Conservation (phyloP, 441 rosid species). For the Erodium moschatum region DNA sequence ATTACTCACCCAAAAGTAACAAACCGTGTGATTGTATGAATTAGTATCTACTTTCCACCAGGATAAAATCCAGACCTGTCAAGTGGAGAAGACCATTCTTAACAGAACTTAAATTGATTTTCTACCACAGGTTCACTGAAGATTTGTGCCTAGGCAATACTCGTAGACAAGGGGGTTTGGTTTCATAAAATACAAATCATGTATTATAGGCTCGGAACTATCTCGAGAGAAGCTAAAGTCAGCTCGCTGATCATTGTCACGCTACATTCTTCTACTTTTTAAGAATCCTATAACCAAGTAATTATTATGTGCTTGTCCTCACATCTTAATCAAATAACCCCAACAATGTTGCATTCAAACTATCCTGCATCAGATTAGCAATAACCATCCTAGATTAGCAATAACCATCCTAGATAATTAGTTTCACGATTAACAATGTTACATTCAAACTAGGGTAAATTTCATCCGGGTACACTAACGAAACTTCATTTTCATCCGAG, state of each 20-base stretch:
- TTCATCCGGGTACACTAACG: too few relatives aligned
- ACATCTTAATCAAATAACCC: background rate
- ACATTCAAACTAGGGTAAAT: too few relatives aligned
- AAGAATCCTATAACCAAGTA: background rate
- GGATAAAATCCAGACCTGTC: background rate
- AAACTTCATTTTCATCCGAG: too few relatives aligned
- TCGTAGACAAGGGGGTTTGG: background rate
- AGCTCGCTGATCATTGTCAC: background rate
- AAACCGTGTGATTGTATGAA: background rate
- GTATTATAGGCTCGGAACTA: background rate
- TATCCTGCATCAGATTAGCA: background rate
- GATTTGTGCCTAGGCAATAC: background rate
- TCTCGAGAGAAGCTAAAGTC: background rate
- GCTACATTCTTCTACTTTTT: background rate
- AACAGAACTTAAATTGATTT: background rate
- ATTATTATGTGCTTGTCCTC: too few relatives aligned
- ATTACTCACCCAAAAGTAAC: slow-evolving; percentile 22
- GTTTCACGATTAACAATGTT: too few relatives aligned
- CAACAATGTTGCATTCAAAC: background rate
- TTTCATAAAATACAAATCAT: background rate
- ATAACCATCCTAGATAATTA: background rate
- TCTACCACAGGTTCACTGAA: background rate
- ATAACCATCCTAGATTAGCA: background rate
- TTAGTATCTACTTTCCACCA: background rate
- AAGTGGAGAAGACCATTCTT: background rate